Base-by-base conservation (phyloP, 352 stramenopile genomes). In the Pythium monospermum region DNA sequence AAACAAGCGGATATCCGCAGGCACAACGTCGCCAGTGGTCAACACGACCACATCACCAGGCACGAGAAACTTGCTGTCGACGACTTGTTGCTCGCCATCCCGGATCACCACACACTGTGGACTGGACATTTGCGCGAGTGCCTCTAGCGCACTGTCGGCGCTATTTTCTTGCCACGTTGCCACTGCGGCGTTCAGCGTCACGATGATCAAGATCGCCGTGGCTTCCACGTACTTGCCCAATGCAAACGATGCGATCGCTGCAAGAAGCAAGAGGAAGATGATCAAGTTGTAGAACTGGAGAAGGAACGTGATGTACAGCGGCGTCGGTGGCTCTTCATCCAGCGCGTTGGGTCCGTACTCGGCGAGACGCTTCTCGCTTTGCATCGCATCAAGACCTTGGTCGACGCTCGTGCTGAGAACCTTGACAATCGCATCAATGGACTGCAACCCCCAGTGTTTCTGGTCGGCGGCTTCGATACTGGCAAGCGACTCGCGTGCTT, bases 1-100 rank as follows among this genome's bases (percentile, higher is more conserved):
- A 16, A 96, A 66, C 11, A 98, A 68, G 6, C 91, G 69, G 12
- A 96, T 83, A 59, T 98, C 95, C 0, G 87, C 77, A 0, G 91
- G 89, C 18, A 98, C 87, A 43, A 97, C 89, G 53, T 98, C 95
- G 18, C 95, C 95, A 10, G 88, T 95, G 30, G 80, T 74, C 6
- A 98, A 80, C 32, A 91, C 68, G n/a, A 98, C 81, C 26, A 95
- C 58, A 51, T 92, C 82, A 12, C 90, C 94, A 0, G 76, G 78
- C 2, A 94, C 80, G 4, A 94, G 61, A 4, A 66, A 45, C 32
- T 83, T 79, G 50, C 73, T 88, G 40, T 92, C 76, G 1, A 90
- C 53, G 19, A 86, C 69, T 26, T 78, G 55, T 35, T 87, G 69
- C 47, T 63, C 62, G n/a, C 65, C 64, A 33, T 88, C 77, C 47